These are phyloP conservation scores for Pythium phragmitis DNA, from an alignment of 352 stramenopile genomes.

Conservation along the genomic window DNA sequence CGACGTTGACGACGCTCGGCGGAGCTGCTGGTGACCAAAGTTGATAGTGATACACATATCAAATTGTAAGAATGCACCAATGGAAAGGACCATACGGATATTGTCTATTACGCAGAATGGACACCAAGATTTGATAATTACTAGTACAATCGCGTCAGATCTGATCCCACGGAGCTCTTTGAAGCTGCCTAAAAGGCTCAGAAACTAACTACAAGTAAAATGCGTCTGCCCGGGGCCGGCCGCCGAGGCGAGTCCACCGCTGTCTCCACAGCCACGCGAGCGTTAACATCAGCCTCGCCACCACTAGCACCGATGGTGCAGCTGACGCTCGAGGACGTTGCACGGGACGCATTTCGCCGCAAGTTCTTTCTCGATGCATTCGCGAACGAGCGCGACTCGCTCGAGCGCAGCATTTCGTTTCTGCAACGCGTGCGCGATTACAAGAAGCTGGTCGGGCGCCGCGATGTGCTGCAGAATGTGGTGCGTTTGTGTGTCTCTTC, in stretches of 20 bases:
- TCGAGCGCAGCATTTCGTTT: conserved; percentile 61
- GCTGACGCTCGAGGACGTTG: conserved; percentile 57
- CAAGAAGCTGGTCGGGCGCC: conserved; percentile 48
- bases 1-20: background rate
- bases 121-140: background rate
- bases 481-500: conserved; percentile 26
- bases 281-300: background rate
- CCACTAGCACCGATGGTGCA: conserved; percentile 1
- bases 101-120: too few species aligned
- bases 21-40: background rate
- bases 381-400: conserved; percentile 43
- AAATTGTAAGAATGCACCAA: conserved; percentile 1
- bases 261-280: background rate
- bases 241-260: background rate
- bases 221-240: background rate
- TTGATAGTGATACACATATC: background rate
- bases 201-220: background rate
- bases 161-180: background rate
- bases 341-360: conserved; percentile 52
- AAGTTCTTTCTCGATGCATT: conserved; percentile 64
- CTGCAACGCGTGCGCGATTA: conserved; percentile 55
- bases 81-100: background rate
- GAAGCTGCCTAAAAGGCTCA: background rate
- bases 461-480: conserved; percentile 41
- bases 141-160: background rate